Evolutionary conservation across 169 alveolate genomes (phyloP), one percentile per base, ranked within the genome.

Genomic region (Condylostoma magnum): DNA sequence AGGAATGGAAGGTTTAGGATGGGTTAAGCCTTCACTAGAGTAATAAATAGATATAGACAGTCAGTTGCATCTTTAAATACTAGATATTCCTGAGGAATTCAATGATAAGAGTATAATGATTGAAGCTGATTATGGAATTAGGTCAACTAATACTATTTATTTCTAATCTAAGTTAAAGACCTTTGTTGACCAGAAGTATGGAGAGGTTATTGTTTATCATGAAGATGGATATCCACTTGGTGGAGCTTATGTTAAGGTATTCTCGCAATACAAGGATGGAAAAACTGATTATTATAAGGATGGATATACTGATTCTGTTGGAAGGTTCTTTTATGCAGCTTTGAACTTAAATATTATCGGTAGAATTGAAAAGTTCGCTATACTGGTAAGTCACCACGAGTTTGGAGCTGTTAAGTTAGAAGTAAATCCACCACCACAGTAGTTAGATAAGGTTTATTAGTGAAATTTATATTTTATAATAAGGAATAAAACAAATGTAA

Each of bases 241-340:
- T 12, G 60, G 58, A n/a, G 34, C 43, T 4, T 91, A 91, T 70
- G 88, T 86, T 43, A 91, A 91, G 65, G 90, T 83, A 12, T 91
- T 80, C 60, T 56, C 78, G 10, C 83, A 82, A 58, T 56, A 77
- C 30, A 69, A 70, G 55, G 73, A 54, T 47, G 86, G 84, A 34
- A 52, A 73, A n/a, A 77, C 67, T 6, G 72, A 68, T 15, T 91
- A 88, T 83, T 86, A 86, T 58, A 87, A 83, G 69, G 96, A 91
- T 77, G 96, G 96, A 3, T 91, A 86, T 66, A 91, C 95, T 38
- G 96, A 91, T 77, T 79, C 86, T 55, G 77, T 92, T 76, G 96
- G 96, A 30, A 84, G 85, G 69, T 91, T 91, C 65, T 92, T 86
- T 60, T 91, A 91, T 70, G 85, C 89, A 2, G 68, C 83, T n/a